These are phyloP conservation scores for Chlorociboria aeruginascens DNA, from an alignment of 495 filamentous ascomycete species.

Conservation along the genomic window DNA sequence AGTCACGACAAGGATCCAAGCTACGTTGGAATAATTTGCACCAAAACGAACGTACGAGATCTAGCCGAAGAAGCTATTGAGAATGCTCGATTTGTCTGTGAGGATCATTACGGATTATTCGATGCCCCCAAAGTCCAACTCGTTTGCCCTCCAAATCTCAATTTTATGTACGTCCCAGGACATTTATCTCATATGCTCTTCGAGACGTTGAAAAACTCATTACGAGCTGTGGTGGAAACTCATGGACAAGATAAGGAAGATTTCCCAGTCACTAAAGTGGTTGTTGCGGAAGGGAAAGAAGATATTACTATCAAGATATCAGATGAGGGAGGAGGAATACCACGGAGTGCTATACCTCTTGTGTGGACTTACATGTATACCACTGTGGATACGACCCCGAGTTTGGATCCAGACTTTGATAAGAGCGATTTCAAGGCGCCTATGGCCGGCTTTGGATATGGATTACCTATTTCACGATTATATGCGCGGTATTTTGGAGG, in stretches of 20 bases:
- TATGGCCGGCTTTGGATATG: conserved; percentile 98
- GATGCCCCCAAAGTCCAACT: conserved; percentile 95
- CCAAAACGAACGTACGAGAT: conserved; percentile 92
- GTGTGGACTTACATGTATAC: conserved; percentile 99
- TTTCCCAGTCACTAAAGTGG: conserved; percentile 92
- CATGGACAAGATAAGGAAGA: conserved; percentile 91
- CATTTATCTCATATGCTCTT: conserved; percentile 99
- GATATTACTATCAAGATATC: conserved; percentile 98
- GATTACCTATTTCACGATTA: conserved; percentile 80
- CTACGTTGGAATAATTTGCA: conserved; percentile 98
- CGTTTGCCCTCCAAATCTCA: conserved; percentile 80
- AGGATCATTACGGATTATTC: conserved; percentile 97
- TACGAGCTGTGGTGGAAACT: conserved; percentile 91
- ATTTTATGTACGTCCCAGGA: conserved; percentile 99
- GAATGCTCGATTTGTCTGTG: conserved; percentile 95
- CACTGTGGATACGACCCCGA: conserved; percentile 90
- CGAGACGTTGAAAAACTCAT: conserved; percentile 95
- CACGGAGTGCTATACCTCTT: conserved; percentile 78
- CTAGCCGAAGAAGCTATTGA: conserved; percentile 95
- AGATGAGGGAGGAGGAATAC: conserved; percentile 93
- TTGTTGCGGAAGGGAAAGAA: conserved; percentile 93
- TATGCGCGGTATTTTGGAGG: conserved; percentile 97
- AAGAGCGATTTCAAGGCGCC: conserved; percentile 99
- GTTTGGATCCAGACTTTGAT: conserved; percentile 92
- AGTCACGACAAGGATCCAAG: conserved; percentile 74